Percentiles rank a stretch among this genome's conserved stretches.
Conservation (phyloP, 768 basidiomycete genomes). For the Cubamyces sp. region DNA sequence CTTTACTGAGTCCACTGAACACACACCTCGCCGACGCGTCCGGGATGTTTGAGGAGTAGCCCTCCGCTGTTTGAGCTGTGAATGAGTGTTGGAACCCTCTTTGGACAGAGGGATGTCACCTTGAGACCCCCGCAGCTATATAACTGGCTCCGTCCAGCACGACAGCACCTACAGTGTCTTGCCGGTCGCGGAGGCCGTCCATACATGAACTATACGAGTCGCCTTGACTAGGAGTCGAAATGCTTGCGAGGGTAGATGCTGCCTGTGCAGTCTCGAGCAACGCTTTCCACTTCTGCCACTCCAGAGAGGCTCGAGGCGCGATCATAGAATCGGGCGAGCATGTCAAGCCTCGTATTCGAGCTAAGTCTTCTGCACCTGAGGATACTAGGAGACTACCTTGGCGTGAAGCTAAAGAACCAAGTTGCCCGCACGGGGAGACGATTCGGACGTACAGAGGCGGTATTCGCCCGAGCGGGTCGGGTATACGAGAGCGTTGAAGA, state of each 20-base stretch:
- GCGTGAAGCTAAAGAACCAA: background rate
- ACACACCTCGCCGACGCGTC: slow-evolving; percentile 73
- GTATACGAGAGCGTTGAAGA: slow-evolving; percentile 54
- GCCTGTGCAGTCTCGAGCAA: slow-evolving; percentile 38
- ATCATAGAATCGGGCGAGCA: slow-evolving; percentile 53
- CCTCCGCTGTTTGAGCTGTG: slow-evolving; percentile 58
- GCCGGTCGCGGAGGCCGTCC: slow-evolving; percentile 43
- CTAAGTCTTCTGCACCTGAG: slow-evolving; percentile 54
- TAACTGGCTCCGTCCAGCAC: slow-evolving; percentile 49
- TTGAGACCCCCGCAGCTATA: slow-evolving; percentile 76
- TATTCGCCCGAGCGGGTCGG: slow-evolving; percentile 61
- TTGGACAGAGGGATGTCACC: slow-evolving; percentile 36
- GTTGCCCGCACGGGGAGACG: background rate
- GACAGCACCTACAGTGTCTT: slow-evolving; percentile 87
- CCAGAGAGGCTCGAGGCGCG: slow-evolving; percentile 48
- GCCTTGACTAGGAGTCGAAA: too few relatives aligned
- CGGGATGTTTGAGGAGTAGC: slow-evolving; percentile 73
- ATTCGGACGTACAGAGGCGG: slow-evolving; percentile 73
- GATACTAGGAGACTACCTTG: background rate
- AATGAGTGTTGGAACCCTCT: too few relatives aligned
- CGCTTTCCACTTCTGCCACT: slow-evolving; percentile 67
- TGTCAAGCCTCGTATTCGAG: slow-evolving; percentile 35
- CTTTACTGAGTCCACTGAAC: background rate
- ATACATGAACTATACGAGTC: background rate
- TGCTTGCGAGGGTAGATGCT: background rate